A percentile compares a stretch with the other conserved stretches of the same genome.
phyloP scores from a whole-genome alignment of 2,329 filamentous ascomycete genomes.

The Teratosphaeriaceae sp. region DNA sequence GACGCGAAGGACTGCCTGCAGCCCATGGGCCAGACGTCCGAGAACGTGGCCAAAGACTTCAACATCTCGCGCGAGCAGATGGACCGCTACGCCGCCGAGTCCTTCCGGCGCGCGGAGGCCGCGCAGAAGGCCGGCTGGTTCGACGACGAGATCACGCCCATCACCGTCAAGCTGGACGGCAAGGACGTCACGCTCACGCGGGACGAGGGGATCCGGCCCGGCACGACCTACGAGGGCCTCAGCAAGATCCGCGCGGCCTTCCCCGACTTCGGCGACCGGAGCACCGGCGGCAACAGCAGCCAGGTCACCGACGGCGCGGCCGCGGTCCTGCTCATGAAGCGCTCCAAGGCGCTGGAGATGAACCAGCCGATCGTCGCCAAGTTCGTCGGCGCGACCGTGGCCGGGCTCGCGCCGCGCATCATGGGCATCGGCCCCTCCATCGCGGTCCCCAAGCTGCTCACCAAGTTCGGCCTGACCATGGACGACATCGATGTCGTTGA shows the following conservation, averaged over 20 bases:
- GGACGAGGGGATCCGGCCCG: slow-evolving; percentile 86
- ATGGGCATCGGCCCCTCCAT: slow-evolving; percentile 87
- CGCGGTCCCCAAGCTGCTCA: slow-evolving; percentile 72
- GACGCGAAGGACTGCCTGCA: slow-evolving; percentile 81
- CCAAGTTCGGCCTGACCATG: slow-evolving; percentile 68
- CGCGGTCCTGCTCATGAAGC: slow-evolving; percentile 88
- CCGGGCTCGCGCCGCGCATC: slow-evolving; percentile 83
- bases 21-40: slow-evolving; percentile 96
- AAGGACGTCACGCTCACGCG: slow-evolving; percentile 71
- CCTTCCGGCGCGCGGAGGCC: slow-evolving; percentile 76
- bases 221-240: slow-evolving; percentile 78
- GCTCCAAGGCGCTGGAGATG: slow-evolving; percentile 77
- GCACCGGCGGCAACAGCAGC: slow-evolving; percentile 87
- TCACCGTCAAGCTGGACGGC: slow-evolving; percentile 67
- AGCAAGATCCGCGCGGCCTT: slow-evolving; percentile 86
- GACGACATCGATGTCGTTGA: slow-evolving; percentile 85
- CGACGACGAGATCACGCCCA: slow-evolving; percentile 89
- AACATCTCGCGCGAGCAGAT: slow-evolving; percentile 71
- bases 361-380: slow-evolving; percentile 91
- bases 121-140: slow-evolving; percentile 90
- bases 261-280: slow-evolving; percentile 77
- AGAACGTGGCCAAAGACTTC: slow-evolving; percentile 92
- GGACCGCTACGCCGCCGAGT: slow-evolving; percentile 81
- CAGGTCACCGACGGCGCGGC: slow-evolving; percentile 94
- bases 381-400: slow-evolving; percentile 85